These are phyloP conservation scores for Cruciata laevipes DNA, from an alignment of 257 asterid species.

Conservation along the genomic window DNA sequence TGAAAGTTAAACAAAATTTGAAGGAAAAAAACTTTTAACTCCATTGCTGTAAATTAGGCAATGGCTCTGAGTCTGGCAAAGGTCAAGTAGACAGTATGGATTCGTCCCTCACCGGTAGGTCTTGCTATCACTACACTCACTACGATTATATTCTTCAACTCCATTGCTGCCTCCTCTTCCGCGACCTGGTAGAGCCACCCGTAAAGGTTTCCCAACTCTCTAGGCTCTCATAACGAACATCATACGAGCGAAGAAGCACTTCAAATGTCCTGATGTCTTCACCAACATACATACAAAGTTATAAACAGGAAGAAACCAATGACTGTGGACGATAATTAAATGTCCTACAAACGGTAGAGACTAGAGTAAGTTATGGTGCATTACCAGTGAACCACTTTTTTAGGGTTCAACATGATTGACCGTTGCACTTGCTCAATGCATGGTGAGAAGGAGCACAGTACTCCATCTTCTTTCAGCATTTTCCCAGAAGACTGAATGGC, in stretches of 20 bases:
- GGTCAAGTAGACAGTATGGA: constrained; percentile 91
- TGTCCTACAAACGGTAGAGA: not conserved
- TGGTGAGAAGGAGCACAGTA: constrained; percentile 90
- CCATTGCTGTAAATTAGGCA: constrained; percentile 9
- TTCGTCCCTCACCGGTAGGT: constrained; percentile 66
- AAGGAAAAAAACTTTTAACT: not conserved
- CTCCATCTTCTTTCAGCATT: constrained; percentile 88
- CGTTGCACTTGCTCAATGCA: constrained; percentile 96
- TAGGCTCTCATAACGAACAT: constrained; percentile 60
- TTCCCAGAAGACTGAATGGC: constrained; percentile 85
- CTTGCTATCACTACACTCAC: constrained; percentile 44
- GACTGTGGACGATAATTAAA: too few relatives aligned
- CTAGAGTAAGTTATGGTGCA: not conserved
- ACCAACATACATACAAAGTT: constrained; percentile 1
- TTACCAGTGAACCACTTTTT: constrained; percentile 66
- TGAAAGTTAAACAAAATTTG: not conserved
- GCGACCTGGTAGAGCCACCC: constrained; percentile 35
- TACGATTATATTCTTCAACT: constrained; percentile 33
- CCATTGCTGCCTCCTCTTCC: constrained; percentile 72
- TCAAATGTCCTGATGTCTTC: constrained; percentile 86
- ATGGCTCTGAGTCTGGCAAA: constrained; percentile 50
- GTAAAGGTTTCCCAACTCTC: constrained; percentile 47
- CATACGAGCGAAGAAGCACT: constrained; percentile 71
- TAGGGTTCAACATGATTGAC: constrained; percentile 68
- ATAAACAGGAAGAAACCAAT: not conserved